Evolutionary conservation across 2,329 filamentous ascomycete genomes (phyloP).

Genomic region (Xylaria sp.): DNA sequence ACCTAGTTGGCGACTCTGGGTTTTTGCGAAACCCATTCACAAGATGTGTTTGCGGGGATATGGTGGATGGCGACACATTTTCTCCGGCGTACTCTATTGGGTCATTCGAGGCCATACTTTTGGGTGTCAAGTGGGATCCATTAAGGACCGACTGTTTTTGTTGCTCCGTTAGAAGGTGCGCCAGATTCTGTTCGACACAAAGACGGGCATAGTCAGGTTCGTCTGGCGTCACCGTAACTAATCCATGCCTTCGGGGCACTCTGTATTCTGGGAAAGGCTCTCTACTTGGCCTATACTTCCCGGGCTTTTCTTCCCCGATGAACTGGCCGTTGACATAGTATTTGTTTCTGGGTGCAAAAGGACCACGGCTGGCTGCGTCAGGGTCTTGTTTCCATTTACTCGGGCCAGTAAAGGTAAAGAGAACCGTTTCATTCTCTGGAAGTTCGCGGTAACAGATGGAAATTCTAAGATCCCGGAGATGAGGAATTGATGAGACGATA

Average conservation of each 20-base stretch:
- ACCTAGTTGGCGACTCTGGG: conserved; percentile 40
- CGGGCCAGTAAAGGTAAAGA: conserved; percentile 55
- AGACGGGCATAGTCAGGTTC: conserved; percentile 68
- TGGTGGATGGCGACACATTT: conserved; percentile 42
- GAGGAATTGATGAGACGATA: conserved; percentile 66
- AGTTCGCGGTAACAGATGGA: conserved; percentile 70
- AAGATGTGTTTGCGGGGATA: conserved; percentile 39
- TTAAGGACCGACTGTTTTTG: conserved; percentile 59
- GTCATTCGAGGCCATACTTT: conserved; percentile 53
- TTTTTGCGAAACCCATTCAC: conserved; percentile 45
- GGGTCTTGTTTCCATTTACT: conserved; percentile 71
- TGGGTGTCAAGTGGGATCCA: conserved; percentile 60
- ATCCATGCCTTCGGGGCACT: conserved; percentile 64
- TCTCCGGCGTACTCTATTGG: conserved; percentile 40
- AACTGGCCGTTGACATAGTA: conserved; percentile 68
- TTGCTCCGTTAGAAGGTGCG: conserved; percentile 62
- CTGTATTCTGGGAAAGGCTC: conserved; percentile 66
- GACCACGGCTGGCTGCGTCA: conserved; percentile 61
- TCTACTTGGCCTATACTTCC: conserved; percentile 60
- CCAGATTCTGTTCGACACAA: conserved; percentile 67
- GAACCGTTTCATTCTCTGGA: conserved; percentile 61
- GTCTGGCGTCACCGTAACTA: conserved; percentile 63
- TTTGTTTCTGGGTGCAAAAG: conserved; percentile 67
- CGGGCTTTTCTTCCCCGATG: conserved; percentile 63
- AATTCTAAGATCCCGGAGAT: conserved; percentile 66